These are phyloP conservation scores for Saccharum spontaneum DNA, from an alignment of 176 grass and related monocot genomes.

Conservation along the genomic window DNA sequence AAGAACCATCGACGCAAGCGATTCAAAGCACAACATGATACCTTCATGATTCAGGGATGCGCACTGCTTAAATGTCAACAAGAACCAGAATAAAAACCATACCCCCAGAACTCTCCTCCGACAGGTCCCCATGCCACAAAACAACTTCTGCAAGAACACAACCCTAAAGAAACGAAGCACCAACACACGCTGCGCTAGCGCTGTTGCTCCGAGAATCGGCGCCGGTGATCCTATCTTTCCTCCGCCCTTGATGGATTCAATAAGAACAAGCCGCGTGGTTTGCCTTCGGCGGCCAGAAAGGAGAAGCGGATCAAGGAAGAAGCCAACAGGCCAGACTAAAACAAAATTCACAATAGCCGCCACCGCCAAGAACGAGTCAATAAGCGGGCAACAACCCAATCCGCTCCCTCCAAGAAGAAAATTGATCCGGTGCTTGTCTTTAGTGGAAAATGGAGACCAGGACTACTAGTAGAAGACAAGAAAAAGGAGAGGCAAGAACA, in stretches of 20 bases:
- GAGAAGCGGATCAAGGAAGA: slow-evolving; percentile 23
- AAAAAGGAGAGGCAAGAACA: background rate
- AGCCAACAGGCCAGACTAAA: background rate
- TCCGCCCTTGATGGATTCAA: background rate
- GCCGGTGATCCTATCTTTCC: background rate
- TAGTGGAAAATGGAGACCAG: background rate
- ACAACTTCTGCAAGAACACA: slow-evolving; percentile 15
- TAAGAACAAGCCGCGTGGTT: slow-evolving; percentile 1
- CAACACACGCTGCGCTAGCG: background rate
- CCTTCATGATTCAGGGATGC: slow-evolving; percentile 66
- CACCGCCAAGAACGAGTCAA: slow-evolving; percentile 44
- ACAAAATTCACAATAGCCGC: slow-evolving; percentile 3
- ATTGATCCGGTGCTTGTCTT: background rate
- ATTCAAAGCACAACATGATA: slow-evolving; percentile 22
- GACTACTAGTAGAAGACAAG: background rate
- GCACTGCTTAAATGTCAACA: slow-evolving; percentile 42
- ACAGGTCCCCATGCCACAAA: slow-evolving; percentile 25
- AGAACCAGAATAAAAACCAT: slow-evolving; percentile 46
- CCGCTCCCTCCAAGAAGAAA: background rate
- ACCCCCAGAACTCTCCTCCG: slow-evolving; percentile 30
- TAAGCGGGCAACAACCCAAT: background rate
- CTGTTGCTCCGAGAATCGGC: slow-evolving; percentile 4
- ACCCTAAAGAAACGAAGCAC: slow-evolving; percentile 21
- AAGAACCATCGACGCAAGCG: background rate
- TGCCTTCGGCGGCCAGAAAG: background rate